Evolutionary conservation across 2,329 filamentous ascomycete species (phyloP), one percentile per base, ranked within the genome.

Genomic region (Phyllosticta citriasiana): DNA sequence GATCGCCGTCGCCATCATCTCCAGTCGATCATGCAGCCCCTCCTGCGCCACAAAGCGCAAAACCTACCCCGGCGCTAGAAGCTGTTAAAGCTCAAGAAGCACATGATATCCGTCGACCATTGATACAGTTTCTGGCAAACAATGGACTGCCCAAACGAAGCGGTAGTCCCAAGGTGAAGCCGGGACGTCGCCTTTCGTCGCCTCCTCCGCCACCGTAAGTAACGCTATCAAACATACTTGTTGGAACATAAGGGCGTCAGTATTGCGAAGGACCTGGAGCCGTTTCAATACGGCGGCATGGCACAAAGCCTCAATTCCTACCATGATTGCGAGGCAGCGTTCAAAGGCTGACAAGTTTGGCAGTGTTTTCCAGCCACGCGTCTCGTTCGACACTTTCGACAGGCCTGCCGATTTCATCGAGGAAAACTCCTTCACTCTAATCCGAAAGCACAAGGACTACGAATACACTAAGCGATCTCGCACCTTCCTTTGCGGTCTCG

Each of bases 401-500:
- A 83, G 85, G 69, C 84, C 86, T 5, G 81, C 83, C 50, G 84
- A 88, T 66, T 86, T 86, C 71, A 75, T 74, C 57, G 72, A 74
- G 59, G 73, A 75, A 61, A 75, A 72, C 59, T 90, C 90, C 5
- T 83, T 96, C 66, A 95, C 91, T 0, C 79, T 96, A 63, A 91
- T 91, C 68, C 84, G 88, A 66, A 89, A 91, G 70, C 92, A 97
- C 73, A 88, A 88, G 66, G 90, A 92, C 65, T 96, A 94, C 74
- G 86, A 89, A 67, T 86, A 87, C 65, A 87, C 86, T 52, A 86
- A 91, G 63, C 83, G 89, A 63, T 94, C 89, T 59, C 85, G 92
- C 59, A 95, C 90, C 8, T 96, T 96, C 68, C 85, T 97, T 71
- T 93, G 92, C 65, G 92, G 92, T 22, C 88, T 92, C 19, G 92